These are phyloP conservation scores for Linnemannia exigua DNA, from an alignment of 192 early-diverging fungal species.

Conservation along the genomic window DNA sequence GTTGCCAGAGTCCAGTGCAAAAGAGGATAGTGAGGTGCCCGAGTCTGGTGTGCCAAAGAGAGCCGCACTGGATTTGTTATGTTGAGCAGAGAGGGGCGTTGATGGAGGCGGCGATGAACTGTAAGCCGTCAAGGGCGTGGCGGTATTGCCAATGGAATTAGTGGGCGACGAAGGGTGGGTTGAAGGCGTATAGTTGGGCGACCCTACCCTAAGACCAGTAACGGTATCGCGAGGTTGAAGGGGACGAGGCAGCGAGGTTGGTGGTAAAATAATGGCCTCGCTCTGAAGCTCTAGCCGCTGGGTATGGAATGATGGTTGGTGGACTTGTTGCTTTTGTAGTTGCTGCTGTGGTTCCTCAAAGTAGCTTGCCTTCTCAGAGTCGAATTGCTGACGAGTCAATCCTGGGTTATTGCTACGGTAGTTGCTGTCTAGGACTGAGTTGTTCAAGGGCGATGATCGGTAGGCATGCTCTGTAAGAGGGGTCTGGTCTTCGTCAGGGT, in stretches of 20 bases:
- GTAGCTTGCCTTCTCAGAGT: conserved; percentile 11
- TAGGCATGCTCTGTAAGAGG: conserved; percentile 21
- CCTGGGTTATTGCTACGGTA: background rate
- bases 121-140: background rate
- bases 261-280: conserved; percentile 29
- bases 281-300: conserved; percentile 14
- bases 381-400: background rate
- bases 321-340: background rate
- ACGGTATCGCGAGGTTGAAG: conserved; percentile 29
- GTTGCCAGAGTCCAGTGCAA: background rate
- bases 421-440: background rate
- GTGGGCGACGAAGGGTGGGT: background rate
- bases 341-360: conserved; percentile 27
- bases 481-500: conserved; percentile 36
- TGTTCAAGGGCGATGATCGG: conserved; percentile 24
- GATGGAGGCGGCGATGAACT: background rate
- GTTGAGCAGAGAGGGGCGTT: background rate
- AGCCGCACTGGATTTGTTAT: background rate
- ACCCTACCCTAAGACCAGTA: conserved; percentile 24
- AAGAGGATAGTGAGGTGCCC: background rate
- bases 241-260: conserved; percentile 44
- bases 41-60: background rate
- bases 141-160: conserved; percentile 7
- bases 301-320: background rate
- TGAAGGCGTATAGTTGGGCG: conserved; percentile 11